Percentiles rank a stretch among this genome's conserved stretches.
Evolutionary conservation across 1,284 basidiomycete genomes (phyloP).

Genomic region (Pyrrhoderma lamaoense): DNA sequence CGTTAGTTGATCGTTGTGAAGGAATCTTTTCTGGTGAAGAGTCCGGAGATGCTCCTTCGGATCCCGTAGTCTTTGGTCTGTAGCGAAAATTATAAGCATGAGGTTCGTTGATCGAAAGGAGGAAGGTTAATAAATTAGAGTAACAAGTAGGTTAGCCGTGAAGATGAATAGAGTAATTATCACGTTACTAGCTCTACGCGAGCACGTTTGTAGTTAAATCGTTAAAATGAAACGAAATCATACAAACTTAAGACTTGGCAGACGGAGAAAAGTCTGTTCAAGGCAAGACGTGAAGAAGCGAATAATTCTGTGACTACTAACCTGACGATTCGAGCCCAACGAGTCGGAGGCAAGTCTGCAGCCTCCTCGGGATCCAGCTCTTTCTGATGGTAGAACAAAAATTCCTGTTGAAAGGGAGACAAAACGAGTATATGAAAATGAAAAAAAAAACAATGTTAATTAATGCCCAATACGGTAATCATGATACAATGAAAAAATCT

Average conservation of each 20-base stretch:
- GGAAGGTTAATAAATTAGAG: neutral
- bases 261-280: neutral
- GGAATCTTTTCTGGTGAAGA: constrained; percentile 29
- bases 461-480: neutral
- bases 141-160: neutral
- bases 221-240: neutral
- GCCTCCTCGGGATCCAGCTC: constrained; percentile 61
- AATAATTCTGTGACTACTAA: constrained; percentile 24
- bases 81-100: neutral
- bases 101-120: neutral
- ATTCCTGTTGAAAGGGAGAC: constrained; percentile 43
- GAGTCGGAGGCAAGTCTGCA: constrained; percentile 53
- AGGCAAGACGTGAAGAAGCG: neutral
- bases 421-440: constrained; percentile 13
- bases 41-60: constrained; percentile 28
- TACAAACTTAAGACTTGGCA: neutral
- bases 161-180: neutral
- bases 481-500: neutral
- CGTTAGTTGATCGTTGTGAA: constrained; percentile 25
- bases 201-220: neutral
- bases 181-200: neutral
- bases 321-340: constrained; percentile 72
- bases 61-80: constrained; percentile 17
- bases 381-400: constrained; percentile 76
- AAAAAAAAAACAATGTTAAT: constrained; percentile 13